phyloP scores from a whole-genome alignment of 305 asterid genomes.

The Fraxinus baroniana region DNA sequence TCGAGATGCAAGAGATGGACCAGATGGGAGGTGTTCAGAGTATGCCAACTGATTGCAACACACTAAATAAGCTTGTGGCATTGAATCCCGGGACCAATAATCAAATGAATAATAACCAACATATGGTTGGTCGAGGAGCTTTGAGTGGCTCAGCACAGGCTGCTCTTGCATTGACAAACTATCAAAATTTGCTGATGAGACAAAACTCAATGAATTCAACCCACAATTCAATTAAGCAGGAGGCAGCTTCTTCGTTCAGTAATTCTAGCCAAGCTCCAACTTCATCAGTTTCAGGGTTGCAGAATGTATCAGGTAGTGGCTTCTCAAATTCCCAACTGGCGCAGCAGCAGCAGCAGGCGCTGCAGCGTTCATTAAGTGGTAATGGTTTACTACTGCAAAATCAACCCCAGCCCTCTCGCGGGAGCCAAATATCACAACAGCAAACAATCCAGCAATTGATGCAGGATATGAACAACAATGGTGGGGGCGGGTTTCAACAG shows the following conservation, averaged over 20 bases:
- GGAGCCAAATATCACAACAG: slow-evolving; percentile 64
- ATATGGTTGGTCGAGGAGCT: slow-evolving; percentile 50
- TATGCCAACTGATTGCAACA: slow-evolving; percentile 52
- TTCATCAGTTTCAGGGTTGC: slow-evolving; percentile 47
- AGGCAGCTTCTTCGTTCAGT: slow-evolving; percentile 51
- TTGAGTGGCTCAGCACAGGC: slow-evolving; percentile 75
- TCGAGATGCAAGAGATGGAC: slow-evolving; percentile 62
- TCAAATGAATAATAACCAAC: slow-evolving; percentile 55
- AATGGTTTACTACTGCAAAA: slow-evolving; percentile 44
- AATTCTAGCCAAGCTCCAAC: slow-evolving; percentile 45
- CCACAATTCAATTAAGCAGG: slow-evolving; percentile 49
- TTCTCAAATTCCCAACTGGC: slow-evolving; percentile 32
- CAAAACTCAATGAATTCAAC: slow-evolving; percentile 72
- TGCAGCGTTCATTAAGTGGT: slow-evolving; percentile 24
- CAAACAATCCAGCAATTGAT: slow-evolving; percentile 73
- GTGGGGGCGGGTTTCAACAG: slow-evolving; percentile 34
- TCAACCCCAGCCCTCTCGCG: slow-evolving; percentile 40
- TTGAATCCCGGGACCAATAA: slow-evolving; percentile 55
- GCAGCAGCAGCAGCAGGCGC: slow-evolving; percentile 27
- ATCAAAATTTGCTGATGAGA: slow-evolving; percentile 68
- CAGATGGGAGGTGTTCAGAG: slow-evolving; percentile 53
- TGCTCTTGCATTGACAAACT: slow-evolving; percentile 63
- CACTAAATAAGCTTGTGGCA: slow-evolving; percentile 58
- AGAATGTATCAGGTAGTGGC: slow-evolving; percentile 36
- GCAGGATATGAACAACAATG: slow-evolving; percentile 57